These are phyloP conservation scores for Thalia dealbata DNA, from an alignment of 176 grass and related monocot species.

Conservation along the genomic window DNA sequence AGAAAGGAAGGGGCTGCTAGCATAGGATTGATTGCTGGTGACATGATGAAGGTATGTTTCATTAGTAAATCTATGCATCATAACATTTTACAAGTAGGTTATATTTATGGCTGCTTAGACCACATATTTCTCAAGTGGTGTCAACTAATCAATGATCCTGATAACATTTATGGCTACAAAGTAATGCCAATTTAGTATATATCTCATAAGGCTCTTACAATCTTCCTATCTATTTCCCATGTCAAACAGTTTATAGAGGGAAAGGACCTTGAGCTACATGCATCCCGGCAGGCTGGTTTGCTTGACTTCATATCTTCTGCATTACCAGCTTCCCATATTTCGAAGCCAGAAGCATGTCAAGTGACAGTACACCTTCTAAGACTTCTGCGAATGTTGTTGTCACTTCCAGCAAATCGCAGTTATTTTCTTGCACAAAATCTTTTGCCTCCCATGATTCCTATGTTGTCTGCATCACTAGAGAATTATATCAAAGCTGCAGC, in stretches of 20 bases:
- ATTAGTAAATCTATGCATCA: slow-evolving; percentile 15
- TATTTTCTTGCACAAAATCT: slow-evolving; percentile 98
- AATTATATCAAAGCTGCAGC: slow-evolving; percentile 99
- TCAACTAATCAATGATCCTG: neutral
- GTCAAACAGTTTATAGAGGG: slow-evolving; percentile 80
- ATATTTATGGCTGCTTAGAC: neutral
- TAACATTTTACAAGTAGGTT: slow-evolving; percentile 17
- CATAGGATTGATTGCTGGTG: slow-evolving; percentile 83
- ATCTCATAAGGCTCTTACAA: slow-evolving; percentile 7
- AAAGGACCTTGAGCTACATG: slow-evolving; percentile 83
- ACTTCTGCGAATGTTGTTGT: slow-evolving; percentile 60
- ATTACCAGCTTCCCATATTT: slow-evolving; percentile 85
- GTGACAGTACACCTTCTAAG: slow-evolving; percentile 79
- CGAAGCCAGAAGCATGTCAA: slow-evolving; percentile 93
- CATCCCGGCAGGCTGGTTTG: slow-evolving; percentile 86
- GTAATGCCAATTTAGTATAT: neutral
- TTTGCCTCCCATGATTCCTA: slow-evolving; percentile 91
- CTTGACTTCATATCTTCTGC: slow-evolving; percentile 91
- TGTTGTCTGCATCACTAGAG: slow-evolving; percentile 88
- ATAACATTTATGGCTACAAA: neutral
- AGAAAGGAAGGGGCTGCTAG: slow-evolving; percentile 90
- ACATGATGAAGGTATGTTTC: slow-evolving; percentile 75
- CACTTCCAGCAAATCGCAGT: slow-evolving; percentile 72
- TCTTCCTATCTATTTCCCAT: slow-evolving; percentile 28
- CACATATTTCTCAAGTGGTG: neutral